These are phyloP conservation scores for Cyclotella atomus DNA, from an alignment of 108 stramenopile species.

Conservation along the genomic window DNA sequence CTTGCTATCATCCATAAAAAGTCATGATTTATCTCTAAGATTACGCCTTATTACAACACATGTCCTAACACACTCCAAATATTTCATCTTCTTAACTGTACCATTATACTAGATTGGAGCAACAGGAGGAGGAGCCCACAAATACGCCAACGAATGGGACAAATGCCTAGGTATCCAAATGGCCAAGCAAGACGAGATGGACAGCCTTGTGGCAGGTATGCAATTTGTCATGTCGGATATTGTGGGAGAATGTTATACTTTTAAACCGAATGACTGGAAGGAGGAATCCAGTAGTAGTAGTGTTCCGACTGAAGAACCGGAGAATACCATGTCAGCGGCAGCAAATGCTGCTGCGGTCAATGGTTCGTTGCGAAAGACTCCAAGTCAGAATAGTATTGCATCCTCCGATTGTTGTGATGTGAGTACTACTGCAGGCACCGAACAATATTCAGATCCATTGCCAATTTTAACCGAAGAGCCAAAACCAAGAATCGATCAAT, in stretches of 20 bases:
- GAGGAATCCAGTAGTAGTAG: too few relatives aligned
- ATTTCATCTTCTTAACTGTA: too few relatives aligned
- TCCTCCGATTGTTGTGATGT: background rate
- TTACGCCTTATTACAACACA: too few relatives aligned
- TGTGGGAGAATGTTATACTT: slow-evolving; percentile 96
- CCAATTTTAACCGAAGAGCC: slow-evolving; percentile 16
- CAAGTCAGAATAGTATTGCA: background rate
- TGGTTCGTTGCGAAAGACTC: background rate
- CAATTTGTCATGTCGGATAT: slow-evolving; percentile 93
- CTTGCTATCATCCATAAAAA: too few relatives aligned
- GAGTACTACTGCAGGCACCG: background rate
- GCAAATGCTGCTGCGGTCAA: slow-evolving; percentile 5
- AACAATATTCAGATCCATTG: background rate
- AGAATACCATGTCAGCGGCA: background rate
- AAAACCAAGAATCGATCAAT: slow-evolving; percentile 57
- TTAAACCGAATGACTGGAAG: slow-evolving; percentile 68
- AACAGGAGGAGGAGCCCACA: slow-evolving; percentile 98
- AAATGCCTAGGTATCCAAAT: slow-evolving; percentile 87
- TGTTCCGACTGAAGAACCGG: too few relatives aligned
- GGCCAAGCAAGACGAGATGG: slow-evolving; percentile 94
- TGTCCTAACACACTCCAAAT: too few relatives aligned
- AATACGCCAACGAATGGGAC: slow-evolving; percentile 90
- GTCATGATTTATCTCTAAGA: too few relatives aligned
- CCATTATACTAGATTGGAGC: slow-evolving; percentile 30
- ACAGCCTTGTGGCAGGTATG: slow-evolving; percentile 95